Evolutionary conservation across 2,329 filamentous ascomycete species (phyloP).

Genomic region (Pestalotiopsis sp.): DNA sequence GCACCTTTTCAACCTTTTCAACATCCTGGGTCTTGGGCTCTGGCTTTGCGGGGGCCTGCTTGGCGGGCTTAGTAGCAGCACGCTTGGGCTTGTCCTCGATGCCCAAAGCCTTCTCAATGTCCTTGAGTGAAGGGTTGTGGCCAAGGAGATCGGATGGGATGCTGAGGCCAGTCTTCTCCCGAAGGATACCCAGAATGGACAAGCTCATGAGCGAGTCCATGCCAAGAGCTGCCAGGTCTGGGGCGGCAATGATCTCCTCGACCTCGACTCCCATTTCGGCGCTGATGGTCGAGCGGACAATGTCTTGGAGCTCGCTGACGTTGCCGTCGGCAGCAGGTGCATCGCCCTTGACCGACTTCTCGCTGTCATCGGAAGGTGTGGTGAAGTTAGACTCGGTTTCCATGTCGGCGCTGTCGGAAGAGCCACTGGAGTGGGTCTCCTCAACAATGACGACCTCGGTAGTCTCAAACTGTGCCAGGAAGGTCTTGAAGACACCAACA

Average conservation of each 20-base stretch:
- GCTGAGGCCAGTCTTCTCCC: constrained; percentile 55
- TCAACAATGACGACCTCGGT: constrained; percentile 29
- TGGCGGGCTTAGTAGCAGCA: constrained; percentile 24
- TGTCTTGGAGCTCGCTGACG: constrained; percentile 47
- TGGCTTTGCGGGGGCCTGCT: constrained; percentile 38
- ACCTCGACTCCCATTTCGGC: constrained; percentile 73
- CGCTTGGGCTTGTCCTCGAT: constrained; percentile 45
- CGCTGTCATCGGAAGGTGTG: constrained; percentile 55
- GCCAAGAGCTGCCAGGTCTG: constrained; percentile 57
- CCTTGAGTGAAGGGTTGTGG: constrained; percentile 63
- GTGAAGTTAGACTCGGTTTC: constrained; percentile 55
- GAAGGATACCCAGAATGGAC: constrained; percentile 56
- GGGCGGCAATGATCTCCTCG: constrained; percentile 59
- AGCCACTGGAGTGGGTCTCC: constrained; percentile 35
- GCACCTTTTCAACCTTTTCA: constrained; percentile 4
- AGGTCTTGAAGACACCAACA: constrained; percentile 54
- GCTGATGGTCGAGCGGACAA: constrained; percentile 69
- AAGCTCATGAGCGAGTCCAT: constrained; percentile 63
- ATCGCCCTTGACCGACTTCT: constrained; percentile 47
- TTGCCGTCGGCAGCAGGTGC: constrained; percentile 36
- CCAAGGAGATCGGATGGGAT: constrained; percentile 64
- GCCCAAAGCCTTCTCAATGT: constrained; percentile 67
- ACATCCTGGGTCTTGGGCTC: constrained; percentile 43
- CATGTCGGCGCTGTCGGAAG: constrained; percentile 45
- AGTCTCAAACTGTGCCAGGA: constrained; percentile 39